Base-by-base conservation (phyloP, 2,329 filamentous ascomycete genomes). In the Colletotrichum eleusines region DNA sequence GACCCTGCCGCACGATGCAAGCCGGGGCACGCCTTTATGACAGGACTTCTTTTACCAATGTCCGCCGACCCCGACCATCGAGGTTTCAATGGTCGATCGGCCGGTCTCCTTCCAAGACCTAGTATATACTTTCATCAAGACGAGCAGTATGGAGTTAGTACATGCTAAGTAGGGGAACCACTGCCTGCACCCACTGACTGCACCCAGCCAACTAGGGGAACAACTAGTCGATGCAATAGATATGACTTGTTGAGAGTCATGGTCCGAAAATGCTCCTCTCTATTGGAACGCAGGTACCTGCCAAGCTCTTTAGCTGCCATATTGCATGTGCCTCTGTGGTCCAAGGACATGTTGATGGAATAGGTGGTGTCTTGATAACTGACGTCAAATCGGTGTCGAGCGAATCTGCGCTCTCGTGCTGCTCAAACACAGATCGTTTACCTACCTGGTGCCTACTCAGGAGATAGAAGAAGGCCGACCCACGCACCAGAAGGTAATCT, bases 31-130 rank as follows among this genome's bases (percentile, higher is more conserved):
- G 51, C 55, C 48, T 44, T 44, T 20, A 26, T 16, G 18, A 9
- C 40, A 33, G 55, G 23, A 44, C 46, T 46, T 40, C 33, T 50
- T 38, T n/a, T 28, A 50, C 44, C 26, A 26, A 62, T 40, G 18
- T 40, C 44, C 44, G 33, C 26, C 35, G 18, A 28, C 16, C 51
- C 61, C 61, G 50, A 28, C 54, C 68, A 68, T 71, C 68, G 68
- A 59, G 12, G n/a, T 54, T 68, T 59, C 33, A 40, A 33, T 58
- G 68, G 28, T 40, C 44, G 46, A 71, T 71, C 64, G 68, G 58
- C 46, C 31, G 16, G 28, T 51, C 14, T n/a, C 38, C 4, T 44
- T 5, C 11, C 57, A 31, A 23, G n/a, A 11, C 5, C 50, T 5
- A 12, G 33, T 51, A 50, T 20, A 40, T 5, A n/a, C 44, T 31